Base-by-base conservation (phyloP, 169 alveolate species). In the Haemoproteus tartakovskyi region DNA sequence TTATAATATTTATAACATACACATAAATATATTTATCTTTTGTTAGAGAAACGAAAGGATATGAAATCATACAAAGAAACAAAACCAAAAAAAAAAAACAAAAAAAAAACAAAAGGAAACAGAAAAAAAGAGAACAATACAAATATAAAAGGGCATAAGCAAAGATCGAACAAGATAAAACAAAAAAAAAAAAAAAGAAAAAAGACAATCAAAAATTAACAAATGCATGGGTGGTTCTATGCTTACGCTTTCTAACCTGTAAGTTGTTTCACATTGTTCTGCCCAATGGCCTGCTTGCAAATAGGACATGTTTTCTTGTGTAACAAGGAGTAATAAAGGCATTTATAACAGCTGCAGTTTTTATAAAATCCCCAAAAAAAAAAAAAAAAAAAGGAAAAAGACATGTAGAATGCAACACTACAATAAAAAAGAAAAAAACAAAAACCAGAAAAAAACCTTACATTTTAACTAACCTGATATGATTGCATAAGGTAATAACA, bases 301-400 rank as follows among this genome's bases (percentile, higher is more conserved):
- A 67, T 67, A 16, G 82, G 67, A 9, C 82, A 67, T 27, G 38
- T 67, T 52, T 60, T 67, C 48, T 54, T 67, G 46, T 67, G 82
- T 4, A 67, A 56, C 24, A 67, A 60, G 22, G 82, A 67, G 24
- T 67, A 67, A 45, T 67, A 67, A 57, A 67, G 37, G 43, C 82
- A 67, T 51, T 67, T 67, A 46, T 67, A 67, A 38, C 82, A 67
- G 43, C 82, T 67, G 41, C n/a, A 46, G 4, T n/a, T n/a, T n/a
- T n/a, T n/a, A 19, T 19, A 11, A n/a, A n/a, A n/a, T n/a, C n/a
- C n/a, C n/a, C n/a, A n/a, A n/a, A n/a, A n/a, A n/a, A n/a, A n/a
- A n/a, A 24, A 36, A 26, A 12, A 43, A 2, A 21, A 19, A 19
- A 33, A 3, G 14, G 14, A 45, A 40, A 24, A 36, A 19, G 14